A percentile compares a stretch with the other conserved stretches of the same genome.
Evolutionary conservation across 371 early-diverging fungal genomes (phyloP).

Genomic region (Haplosporangium sp.): DNA sequence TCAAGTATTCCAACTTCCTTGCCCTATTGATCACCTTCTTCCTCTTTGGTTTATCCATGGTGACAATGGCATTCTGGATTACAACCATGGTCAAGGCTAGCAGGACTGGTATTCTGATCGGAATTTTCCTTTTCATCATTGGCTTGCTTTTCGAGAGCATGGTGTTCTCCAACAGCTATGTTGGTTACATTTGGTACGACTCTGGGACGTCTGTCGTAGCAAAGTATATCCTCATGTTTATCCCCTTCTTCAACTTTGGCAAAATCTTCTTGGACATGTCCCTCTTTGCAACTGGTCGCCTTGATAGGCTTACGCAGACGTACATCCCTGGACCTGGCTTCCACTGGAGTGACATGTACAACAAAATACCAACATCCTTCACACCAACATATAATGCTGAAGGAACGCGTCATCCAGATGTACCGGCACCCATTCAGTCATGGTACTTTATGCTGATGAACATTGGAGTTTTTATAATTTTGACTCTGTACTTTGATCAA

Average conservation of each 20-base stretch:
- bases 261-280: constrained; percentile 76
- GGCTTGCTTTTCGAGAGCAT: constrained; percentile 78
- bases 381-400: constrained; percentile 61
- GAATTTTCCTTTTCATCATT: constrained; percentile 79
- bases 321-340: constrained; percentile 72
- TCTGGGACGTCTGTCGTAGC: constrained; percentile 50
- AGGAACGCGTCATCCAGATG: constrained; percentile 57
- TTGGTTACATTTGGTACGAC: constrained; percentile 80
- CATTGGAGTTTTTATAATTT: constrained; percentile 61
- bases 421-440: constrained; percentile 67
- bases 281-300: constrained; percentile 67
- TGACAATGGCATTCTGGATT: constrained; percentile 75
- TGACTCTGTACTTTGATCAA: constrained; percentile 74
- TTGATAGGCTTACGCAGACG: constrained; percentile 69
- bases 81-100: constrained; percentile 67
- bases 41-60: constrained; percentile 78
- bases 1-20: constrained; percentile 67
- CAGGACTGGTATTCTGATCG: constrained; percentile 63
- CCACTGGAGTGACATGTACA: constrained; percentile 66
- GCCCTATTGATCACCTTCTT: constrained; percentile 71
- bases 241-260: constrained; percentile 84
- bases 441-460: constrained; percentile 72
- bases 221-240: constrained; percentile 58
- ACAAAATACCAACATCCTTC: constrained; percentile 56
- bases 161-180: constrained; percentile 64